These are phyloP conservation scores for Sesbania bispinosa DNA, from an alignment of 306 rosid species.

Conservation along the genomic window DNA sequence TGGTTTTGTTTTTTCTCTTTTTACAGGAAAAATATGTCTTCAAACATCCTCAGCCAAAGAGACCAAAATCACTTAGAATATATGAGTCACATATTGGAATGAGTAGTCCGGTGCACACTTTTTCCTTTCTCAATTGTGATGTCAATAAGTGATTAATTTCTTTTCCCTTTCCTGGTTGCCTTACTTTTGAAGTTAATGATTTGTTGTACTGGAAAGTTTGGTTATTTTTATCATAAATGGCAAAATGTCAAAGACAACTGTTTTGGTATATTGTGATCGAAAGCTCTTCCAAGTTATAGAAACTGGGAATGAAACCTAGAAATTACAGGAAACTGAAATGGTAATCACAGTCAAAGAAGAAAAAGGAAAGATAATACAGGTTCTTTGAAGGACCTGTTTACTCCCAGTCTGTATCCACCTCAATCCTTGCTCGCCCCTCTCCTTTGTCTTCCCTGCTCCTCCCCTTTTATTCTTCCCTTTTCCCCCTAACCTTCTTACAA, in stretches of 20 bases:
- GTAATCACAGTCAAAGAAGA: not conserved
- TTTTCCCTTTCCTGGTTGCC: not conserved
- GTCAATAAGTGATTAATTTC: slow-evolving; percentile 12
- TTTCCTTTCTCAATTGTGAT: slow-evolving; percentile 28
- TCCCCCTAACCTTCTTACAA: not conserved
- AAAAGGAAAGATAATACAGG: not conserved
- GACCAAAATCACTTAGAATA: slow-evolving; percentile 88
- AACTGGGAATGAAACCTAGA: not conserved
- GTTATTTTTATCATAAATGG: not conserved
- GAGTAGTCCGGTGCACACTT: slow-evolving; percentile 87
- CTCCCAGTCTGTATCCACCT: not conserved
- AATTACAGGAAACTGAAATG: not conserved
- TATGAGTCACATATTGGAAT: slow-evolving; percentile 95
- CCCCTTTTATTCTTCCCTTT: not conserved
- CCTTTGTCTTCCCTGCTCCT: not conserved
- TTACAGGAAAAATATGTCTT: slow-evolving; percentile 79
- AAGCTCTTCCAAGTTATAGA: not conserved
- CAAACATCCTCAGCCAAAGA: slow-evolving; percentile 83
- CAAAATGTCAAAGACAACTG: not conserved
- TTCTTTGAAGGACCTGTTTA: not conserved
- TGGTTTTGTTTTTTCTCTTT: slow-evolving; percentile 13
- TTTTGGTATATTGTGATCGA: not conserved
- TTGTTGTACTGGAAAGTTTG: not conserved
- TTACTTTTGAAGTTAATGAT: slow-evolving; percentile 8
- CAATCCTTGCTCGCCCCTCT: not conserved